These are phyloP conservation scores for Elsinoe ampelina DNA, from an alignment of 2,329 filamentous ascomycete species.

Conservation along the genomic window DNA sequence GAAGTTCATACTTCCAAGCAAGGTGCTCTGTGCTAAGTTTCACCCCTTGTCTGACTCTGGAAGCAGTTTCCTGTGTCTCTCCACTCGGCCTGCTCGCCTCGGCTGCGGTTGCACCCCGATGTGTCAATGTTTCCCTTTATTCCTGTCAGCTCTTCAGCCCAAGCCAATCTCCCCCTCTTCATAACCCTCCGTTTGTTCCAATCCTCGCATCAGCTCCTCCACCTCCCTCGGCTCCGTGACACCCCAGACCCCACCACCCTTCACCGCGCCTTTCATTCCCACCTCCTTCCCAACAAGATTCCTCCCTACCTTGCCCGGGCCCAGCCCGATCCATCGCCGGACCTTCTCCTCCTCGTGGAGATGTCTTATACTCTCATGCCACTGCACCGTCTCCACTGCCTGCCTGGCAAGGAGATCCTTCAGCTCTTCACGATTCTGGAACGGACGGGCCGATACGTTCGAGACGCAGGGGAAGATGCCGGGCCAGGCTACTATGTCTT, in stretches of 20 bases:
- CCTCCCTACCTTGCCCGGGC: slow-evolving; percentile 84
- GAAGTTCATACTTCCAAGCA: too few relatives aligned
- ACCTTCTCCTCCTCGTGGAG: slow-evolving; percentile 76
- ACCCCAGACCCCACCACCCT: slow-evolving; percentile 87
- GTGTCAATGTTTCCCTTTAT: too few relatives aligned
- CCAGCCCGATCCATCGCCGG: slow-evolving; percentile 80
- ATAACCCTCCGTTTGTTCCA: slow-evolving; percentile 38
- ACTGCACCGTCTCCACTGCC: slow-evolving; percentile 83
- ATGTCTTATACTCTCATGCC: slow-evolving; percentile 91
- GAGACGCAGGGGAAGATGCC: slow-evolving; percentile 68
- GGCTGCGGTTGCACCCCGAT: too few relatives aligned
- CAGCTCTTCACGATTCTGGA: slow-evolving; percentile 61
- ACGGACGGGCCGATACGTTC: slow-evolving; percentile 76
- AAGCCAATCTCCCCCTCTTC: slow-evolving; percentile 25
- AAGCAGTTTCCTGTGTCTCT: too few relatives aligned
- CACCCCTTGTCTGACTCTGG: too few relatives aligned
- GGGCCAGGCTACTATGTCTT: slow-evolving; percentile 66
- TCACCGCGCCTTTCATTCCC: slow-evolving; percentile 72
- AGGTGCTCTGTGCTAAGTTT: too few relatives aligned
- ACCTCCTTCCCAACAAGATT: slow-evolving; percentile 95
- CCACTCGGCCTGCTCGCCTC: too few relatives aligned
- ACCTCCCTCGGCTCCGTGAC: slow-evolving; percentile 64
- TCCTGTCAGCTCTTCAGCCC: too few relatives aligned
- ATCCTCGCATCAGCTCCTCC: slow-evolving; percentile 36
- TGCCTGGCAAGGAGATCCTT: slow-evolving; percentile 71